Evolutionary conservation across 768 basidiomycete species (phyloP).

Genomic region (Terana coerulea): DNA sequence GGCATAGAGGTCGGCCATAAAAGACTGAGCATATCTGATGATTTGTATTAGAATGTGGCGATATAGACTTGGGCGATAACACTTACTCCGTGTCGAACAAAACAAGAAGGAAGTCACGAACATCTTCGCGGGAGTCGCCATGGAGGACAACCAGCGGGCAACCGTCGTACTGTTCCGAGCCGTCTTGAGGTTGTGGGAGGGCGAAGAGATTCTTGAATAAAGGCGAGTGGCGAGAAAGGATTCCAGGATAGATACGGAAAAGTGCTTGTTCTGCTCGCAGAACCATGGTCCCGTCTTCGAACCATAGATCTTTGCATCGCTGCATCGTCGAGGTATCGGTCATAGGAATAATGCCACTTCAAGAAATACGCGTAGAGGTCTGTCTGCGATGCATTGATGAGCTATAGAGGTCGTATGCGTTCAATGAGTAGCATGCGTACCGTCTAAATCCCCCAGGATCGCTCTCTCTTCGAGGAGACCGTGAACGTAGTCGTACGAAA

Average conservation of each 20-base stretch:
- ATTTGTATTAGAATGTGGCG: neutral
- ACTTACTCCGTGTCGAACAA: neutral
- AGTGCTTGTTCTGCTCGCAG: conserved; percentile 19
- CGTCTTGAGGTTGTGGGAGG: conserved; percentile 15
- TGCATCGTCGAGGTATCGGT: no score
- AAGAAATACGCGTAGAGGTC: no score
- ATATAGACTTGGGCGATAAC: no score
- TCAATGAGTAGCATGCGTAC: no score
- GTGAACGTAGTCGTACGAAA: no score
- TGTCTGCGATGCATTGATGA: no score
- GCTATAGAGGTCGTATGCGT: no score
- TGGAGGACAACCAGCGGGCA: conserved; percentile 1
- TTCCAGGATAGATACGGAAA: conserved; percentile 19
- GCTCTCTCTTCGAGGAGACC: no score
- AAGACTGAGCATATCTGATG: neutral
- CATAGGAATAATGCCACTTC: no score
- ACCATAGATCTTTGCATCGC: conserved; percentile 19
- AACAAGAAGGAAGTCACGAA: neutral
- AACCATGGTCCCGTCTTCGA: conserved; percentile 22
- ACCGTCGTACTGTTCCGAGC: neutral
- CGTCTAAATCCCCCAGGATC: no score
- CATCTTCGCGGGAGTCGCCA: neutral
- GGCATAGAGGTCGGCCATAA: neutral
- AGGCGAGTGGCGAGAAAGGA: conserved; percentile 19
- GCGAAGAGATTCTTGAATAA: conserved; percentile 23